phyloP scores from a whole-genome alignment of 225 moss, liverwort and hornwort genomes.

The Asterella californica region DNA sequence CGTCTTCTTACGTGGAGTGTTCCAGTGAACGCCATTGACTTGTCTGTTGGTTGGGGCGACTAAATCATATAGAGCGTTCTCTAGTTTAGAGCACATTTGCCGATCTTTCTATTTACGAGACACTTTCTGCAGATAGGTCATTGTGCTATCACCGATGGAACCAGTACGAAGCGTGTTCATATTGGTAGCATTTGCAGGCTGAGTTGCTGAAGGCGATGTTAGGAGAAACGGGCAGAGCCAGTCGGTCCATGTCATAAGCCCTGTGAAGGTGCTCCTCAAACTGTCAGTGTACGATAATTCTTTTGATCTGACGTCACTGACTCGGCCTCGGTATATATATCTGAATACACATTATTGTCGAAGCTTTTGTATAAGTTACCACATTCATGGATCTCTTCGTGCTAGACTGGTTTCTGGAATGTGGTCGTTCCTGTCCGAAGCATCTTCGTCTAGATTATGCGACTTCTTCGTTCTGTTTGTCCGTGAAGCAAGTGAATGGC shows the following conservation, averaged over 20 bases:
- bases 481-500: too few relatives aligned
- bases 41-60: conserved; percentile 2
- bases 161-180: conserved; percentile 1
- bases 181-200: conserved; percentile 24
- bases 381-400: neutral
- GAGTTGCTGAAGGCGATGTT: conserved; percentile 20
- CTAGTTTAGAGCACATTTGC: conserved; percentile 19
- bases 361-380: neutral
- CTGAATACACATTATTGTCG: neutral
- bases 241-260: conserved; percentile 16
- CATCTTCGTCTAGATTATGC: too few relatives aligned
- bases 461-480: too few relatives aligned
- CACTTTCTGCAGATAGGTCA: conserved; percentile 22
- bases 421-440: too few relatives aligned
- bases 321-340: conserved; percentile 8
- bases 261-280: conserved; percentile 13
- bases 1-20: conserved; percentile 15
- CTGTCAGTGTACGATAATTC: conserved; percentile 28
- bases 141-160: conserved; percentile 18
- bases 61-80: conserved; percentile 4
- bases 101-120: conserved; percentile 19
- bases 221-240: conserved; percentile 6
- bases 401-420: too few relatives aligned
- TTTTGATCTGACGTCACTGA: conserved; percentile 21
- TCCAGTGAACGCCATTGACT: conserved; percentile 1